A percentile compares a stretch with the other conserved stretches of the same genome.
Conservation (phyloP, 73 alveolate genomes). For the Breviolum minutum region DNA sequence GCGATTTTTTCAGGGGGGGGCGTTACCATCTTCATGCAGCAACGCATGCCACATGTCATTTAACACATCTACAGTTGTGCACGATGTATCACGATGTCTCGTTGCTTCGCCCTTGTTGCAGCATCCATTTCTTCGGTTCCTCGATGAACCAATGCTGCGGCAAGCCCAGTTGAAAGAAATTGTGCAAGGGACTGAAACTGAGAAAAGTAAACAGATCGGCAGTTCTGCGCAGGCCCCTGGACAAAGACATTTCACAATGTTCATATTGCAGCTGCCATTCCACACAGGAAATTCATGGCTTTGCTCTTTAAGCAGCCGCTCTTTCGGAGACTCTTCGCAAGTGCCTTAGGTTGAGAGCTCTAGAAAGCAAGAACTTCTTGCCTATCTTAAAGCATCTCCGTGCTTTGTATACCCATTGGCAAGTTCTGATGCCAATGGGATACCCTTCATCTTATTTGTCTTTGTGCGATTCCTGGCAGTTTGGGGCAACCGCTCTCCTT, state of each 20-base stretch:
- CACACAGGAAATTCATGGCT: conserved; percentile 37
- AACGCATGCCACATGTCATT: neutral
- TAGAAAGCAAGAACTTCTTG: neutral
- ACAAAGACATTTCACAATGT: neutral
- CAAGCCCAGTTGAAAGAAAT: neutral
- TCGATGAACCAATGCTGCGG: conserved; percentile 69
- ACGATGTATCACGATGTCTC: neutral
- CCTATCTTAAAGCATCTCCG: neutral
- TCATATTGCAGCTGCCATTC: neutral
- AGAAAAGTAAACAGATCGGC: neutral
- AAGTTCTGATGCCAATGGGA: neutral
- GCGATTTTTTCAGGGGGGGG: neutral
- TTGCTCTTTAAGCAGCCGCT: conserved; percentile 75
- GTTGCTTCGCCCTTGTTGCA: neutral
- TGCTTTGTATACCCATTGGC: too few species aligned
- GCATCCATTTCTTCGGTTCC: conserved; percentile 66
- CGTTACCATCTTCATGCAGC: neutral
- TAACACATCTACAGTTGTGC: neutral
- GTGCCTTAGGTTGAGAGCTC: neutral
- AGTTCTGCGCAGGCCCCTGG: neutral
- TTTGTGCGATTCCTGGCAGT: neutral
- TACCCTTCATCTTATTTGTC: neutral
- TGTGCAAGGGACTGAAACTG: neutral
- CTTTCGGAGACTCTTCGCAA: conserved; percentile 58
- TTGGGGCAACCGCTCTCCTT: conserved; percentile 34